Base-by-base conservation (phyloP, 139 green algal genomes). In the Diplosphaera chodatii region DNA sequence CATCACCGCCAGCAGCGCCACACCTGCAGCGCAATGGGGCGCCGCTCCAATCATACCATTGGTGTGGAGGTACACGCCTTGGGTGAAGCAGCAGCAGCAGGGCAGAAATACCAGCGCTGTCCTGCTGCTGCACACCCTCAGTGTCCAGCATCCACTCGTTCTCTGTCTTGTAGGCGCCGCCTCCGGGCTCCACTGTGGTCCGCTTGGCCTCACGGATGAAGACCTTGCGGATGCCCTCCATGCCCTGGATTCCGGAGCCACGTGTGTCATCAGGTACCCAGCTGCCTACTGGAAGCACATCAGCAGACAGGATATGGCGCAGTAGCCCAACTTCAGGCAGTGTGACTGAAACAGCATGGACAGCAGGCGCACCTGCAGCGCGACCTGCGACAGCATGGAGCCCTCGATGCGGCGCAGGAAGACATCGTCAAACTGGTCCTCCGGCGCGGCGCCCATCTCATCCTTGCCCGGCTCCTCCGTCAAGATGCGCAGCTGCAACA, bases 111-210 rank as follows among this genome's bases (percentile, higher is more conserved):
- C n/a, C n/a, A n/a, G n/a, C n/a, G n/a, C n/a, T n/a, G n/a, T n/a
- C n/a, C n/a, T n/a, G n/a, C n/a, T n/a, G n/a, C n/a, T n/a, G n/a
- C n/a, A n/a, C 13, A 28, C 96, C 94, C 74, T 99, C 95, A 27
- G 95, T 99, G 78, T 98, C 96, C 74, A 99, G 84, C 70, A 98
- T 83, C 92, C 93, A 99, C 85, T 99, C 93, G 31, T 88, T 84
- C 28, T 92, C 80, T 31, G 69, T 83, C 22, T 72, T 41, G 72
- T 89, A 97, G 32, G 74, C 82, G 28, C 76, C 74, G 30, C 79
- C 71, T 8, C 41, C 67, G 5, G 63, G 21, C 67, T 82, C 80
- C n/a, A 81, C 75, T 21, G 78, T 62, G 4, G 84, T 90, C 63
- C 76, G 71, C 82, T 97, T 95, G 71, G 83, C 74, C 71, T 94